Conservation (phyloP, 2,329 filamentous ascomycete species). For the Beauveria caledonica region DNA sequence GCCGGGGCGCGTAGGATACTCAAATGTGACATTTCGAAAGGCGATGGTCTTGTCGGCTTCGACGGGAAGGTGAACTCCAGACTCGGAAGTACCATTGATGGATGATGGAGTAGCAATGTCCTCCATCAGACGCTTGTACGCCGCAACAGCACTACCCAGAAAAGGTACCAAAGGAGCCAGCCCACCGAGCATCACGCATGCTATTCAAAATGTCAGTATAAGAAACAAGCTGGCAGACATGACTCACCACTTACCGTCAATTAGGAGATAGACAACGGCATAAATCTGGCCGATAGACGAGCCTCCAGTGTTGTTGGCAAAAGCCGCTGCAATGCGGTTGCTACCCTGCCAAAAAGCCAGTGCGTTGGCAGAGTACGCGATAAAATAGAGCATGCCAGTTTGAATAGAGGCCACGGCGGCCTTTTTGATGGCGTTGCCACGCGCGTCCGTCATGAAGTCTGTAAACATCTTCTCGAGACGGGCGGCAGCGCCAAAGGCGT, state of each 20-base stretch:
- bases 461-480: constrained; percentile 41
- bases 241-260: constrained; percentile 30
- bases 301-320: constrained; percentile 23
- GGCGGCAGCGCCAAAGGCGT: constrained; percentile 43
- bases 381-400: constrained; percentile 53
- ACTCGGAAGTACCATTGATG: constrained; percentile 28
- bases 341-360: constrained; percentile 60
- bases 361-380: constrained; percentile 55
- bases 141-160: constrained; percentile 43
- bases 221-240: neutral
- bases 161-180: constrained; percentile 51
- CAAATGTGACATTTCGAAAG: constrained; percentile 27
- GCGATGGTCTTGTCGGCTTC: constrained; percentile 20
- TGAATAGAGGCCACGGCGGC: constrained; percentile 45
- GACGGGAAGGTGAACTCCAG: constrained; percentile 29
- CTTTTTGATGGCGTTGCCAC: constrained; percentile 45
- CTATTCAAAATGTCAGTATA: constrained; percentile 15
- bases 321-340: constrained; percentile 22
- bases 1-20: constrained; percentile 27
- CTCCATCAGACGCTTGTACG: constrained; percentile 43
- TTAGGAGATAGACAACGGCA: constrained; percentile 45
- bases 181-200: constrained; percentile 50
- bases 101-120: constrained; percentile 40
- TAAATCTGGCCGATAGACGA: constrained; percentile 38
- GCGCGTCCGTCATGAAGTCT: constrained; percentile 35